Evolutionary conservation across 2,329 filamentous ascomycete genomes (phyloP).

Genomic region (Penicillium thymicola): DNA sequence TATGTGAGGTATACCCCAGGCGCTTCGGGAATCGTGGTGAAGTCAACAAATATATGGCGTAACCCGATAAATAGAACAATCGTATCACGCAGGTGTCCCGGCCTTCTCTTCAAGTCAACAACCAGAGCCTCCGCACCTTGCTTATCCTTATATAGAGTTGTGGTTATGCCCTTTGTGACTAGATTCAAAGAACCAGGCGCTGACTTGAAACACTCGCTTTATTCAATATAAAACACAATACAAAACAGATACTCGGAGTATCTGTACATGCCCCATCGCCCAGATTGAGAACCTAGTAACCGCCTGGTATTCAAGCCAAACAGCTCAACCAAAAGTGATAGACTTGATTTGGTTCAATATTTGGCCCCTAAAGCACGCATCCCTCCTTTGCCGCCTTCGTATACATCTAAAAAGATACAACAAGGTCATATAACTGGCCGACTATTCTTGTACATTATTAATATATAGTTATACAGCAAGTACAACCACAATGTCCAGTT

Average conservation of each 20-base stretch:
- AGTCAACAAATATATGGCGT: not conserved
- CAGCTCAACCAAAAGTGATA: not conserved
- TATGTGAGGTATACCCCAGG: constrained; percentile 2
- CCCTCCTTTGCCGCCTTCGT: not conserved
- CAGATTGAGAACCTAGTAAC: not conserved
- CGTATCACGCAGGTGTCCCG: not conserved
- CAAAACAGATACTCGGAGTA: not conserved
- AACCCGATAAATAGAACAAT: not conserved
- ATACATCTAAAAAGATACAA: too few relatives aligned
- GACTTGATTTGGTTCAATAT: not conserved
- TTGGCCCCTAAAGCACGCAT: not conserved
- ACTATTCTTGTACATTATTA: too few relatives aligned
- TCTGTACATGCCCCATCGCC: not conserved
- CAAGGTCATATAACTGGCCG: too few relatives aligned
- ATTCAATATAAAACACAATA: not conserved
- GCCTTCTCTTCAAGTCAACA: not conserved
- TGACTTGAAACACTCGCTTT: not conserved
- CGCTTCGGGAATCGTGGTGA: not conserved
- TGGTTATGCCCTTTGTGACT: not conserved
- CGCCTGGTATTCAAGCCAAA: not conserved
- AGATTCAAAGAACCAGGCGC: not conserved
- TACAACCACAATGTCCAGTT: too few relatives aligned
- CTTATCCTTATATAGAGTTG: not conserved
- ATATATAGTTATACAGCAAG: too few relatives aligned
- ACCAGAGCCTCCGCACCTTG: not conserved